A percentile compares a stretch with the other conserved stretches of the same genome.
Conservation (phyloP, 306 rosid species). For the Canavalia ensiformis region DNA sequence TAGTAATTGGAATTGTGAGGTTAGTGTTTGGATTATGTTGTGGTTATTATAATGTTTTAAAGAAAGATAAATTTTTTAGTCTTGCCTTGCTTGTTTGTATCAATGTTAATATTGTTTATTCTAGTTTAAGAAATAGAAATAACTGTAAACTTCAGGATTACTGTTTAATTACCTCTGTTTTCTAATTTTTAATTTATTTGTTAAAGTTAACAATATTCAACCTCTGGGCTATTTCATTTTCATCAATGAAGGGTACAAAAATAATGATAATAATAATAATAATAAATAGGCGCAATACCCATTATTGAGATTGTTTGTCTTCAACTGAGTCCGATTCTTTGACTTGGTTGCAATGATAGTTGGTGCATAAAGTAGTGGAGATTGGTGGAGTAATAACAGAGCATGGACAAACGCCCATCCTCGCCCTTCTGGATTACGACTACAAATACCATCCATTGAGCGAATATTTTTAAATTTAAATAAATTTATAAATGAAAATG, state of each 20-base stretch:
- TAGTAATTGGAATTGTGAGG: not conserved
- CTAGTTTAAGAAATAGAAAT: too few species aligned
- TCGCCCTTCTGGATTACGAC: not conserved
- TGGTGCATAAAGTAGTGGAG: conserved; percentile 13
- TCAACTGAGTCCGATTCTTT: not conserved
- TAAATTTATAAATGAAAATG: too few species aligned
- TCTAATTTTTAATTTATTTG: too few species aligned
- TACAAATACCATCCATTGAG: too few species aligned
- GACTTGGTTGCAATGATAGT: not conserved
- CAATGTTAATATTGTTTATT: not conserved
- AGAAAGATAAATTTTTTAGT: not conserved
- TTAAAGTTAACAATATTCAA: too few species aligned
- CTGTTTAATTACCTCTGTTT: not conserved
- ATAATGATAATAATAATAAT: too few species aligned
- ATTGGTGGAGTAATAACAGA: not conserved
- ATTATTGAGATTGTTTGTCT: not conserved
- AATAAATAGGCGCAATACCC: too few species aligned
- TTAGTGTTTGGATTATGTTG: not conserved
- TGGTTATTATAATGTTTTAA: not conserved
- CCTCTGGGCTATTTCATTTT: too few species aligned
- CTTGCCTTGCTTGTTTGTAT: not conserved
- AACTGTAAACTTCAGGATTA: not conserved
- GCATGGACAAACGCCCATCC: not conserved
- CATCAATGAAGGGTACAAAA: too few species aligned
- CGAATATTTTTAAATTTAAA: too few species aligned